Evolutionary conservation across 108 stramenopile species (phyloP).

Genomic region (Aurantiochytrium sp.): DNA sequence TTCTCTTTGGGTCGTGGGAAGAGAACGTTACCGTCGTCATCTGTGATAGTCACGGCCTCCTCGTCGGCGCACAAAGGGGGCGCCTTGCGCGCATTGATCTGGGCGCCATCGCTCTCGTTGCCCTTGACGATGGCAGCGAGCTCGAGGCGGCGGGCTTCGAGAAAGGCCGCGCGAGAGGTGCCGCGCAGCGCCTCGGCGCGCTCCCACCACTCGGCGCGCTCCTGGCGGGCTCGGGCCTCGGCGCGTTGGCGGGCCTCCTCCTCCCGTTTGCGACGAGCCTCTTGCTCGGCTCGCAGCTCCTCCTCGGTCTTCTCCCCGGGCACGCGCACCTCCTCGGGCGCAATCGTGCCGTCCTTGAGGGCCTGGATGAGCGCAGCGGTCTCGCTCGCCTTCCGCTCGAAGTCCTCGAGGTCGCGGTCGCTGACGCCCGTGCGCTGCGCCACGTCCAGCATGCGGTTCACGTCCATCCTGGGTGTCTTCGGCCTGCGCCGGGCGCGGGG

Average conservation of each 20-base stretch:
- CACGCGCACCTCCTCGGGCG: conserved; percentile 18
- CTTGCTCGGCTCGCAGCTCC: conserved; percentile 25
- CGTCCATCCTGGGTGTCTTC: not conserved
- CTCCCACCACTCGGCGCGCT: not conserved
- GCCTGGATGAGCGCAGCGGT: conserved; percentile 16
- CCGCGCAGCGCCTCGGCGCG: not conserved
- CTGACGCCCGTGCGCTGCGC: conserved; percentile 8
- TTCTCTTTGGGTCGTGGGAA: not conserved
- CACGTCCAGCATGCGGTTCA: not conserved
- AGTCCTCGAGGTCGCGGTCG: conserved; percentile 36
- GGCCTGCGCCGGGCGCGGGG: no score
- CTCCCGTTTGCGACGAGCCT: not conserved
- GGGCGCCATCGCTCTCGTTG: not conserved
- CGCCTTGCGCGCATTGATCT: not conserved
- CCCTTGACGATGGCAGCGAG: not conserved
- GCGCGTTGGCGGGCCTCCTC: not conserved
- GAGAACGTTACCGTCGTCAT: conserved; percentile 24
- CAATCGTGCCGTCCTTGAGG: conserved; percentile 31
- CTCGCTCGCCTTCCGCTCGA: conserved; percentile 32
- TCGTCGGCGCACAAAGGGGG: not conserved
- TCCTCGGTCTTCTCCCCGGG: conserved; percentile 37
- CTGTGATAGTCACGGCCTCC: conserved; percentile 16
- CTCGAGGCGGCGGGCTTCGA: not conserved
- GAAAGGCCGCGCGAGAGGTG: not conserved
- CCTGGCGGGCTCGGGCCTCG: not conserved